Evolutionary conservation across 768 basidiomycete genomes (phyloP).

Genomic region (Hemileccinum impolitum): DNA sequence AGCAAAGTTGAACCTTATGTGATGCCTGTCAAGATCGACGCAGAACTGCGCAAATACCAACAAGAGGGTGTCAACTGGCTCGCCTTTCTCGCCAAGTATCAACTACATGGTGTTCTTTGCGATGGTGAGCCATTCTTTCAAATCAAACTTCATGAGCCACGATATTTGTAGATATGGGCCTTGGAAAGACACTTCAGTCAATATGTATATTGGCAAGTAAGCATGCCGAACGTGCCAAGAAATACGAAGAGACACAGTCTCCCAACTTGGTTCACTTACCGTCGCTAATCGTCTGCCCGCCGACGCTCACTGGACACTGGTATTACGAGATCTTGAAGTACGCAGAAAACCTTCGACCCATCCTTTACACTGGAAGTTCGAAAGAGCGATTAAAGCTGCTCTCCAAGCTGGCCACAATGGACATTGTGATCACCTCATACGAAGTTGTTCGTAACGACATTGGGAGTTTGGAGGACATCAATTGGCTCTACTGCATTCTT

Average conservation of each 20-base stretch:
- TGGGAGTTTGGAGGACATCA: constrained; percentile 60
- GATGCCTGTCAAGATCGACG: constrained; percentile 85
- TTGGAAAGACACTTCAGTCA: constrained; percentile 96
- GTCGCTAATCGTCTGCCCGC: constrained; percentile 93
- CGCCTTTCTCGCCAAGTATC: constrained; percentile 96
- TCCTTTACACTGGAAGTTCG: constrained; percentile 87
- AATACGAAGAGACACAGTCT: constrained; percentile 58
- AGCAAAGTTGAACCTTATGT: constrained; percentile 88
- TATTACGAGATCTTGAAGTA: constrained; percentile 97
- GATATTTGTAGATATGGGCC: constrained; percentile 81
- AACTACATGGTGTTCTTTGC: constrained; percentile 95
- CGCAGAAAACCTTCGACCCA: constrained; percentile 73
- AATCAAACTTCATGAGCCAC: neutral
- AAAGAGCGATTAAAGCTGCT: constrained; percentile 74
- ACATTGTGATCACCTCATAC: constrained; percentile 96
- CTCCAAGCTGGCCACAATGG: constrained; percentile 62
- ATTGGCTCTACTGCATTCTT: constrained; percentile 94
- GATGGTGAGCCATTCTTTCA: constrained; percentile 59
- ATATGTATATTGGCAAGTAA: constrained; percentile 96
- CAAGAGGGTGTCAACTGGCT: constrained; percentile 99
- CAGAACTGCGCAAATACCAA: constrained; percentile 95
- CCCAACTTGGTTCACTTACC: constrained; percentile 84
- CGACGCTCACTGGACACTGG: constrained; percentile 98
- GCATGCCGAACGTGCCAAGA: constrained; percentile 80
- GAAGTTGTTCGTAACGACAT: constrained; percentile 97